Base-by-base conservation (phyloP, 352 stramenopile species). In the Phytophthora fragariae region DNA sequence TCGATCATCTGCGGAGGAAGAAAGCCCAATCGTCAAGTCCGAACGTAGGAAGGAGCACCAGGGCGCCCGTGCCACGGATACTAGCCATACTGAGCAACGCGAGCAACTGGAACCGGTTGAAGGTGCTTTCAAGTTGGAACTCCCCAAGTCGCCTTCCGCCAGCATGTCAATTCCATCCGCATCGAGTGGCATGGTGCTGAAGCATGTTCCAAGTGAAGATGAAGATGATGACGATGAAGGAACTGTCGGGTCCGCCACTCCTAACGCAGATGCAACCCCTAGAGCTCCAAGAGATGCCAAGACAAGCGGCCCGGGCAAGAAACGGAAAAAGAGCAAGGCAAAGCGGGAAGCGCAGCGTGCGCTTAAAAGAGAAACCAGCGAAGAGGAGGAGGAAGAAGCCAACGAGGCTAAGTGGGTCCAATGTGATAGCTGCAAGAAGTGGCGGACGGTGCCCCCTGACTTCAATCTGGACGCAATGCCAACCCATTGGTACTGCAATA, bases 351-450 rank as follows among this genome's bases (percentile, higher is more conserved):
- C 60, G 8, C 57, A 79, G 6, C 74, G 77, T 39, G 65, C 66
- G 11, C 46, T 75, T 12, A 78, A 73, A 31, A 64, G 74, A 8
- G 52, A 66, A 12, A 65, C 72, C 10, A 75, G 70, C 10, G 70
- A 67, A 27, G 76, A 77, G 12, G 82, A 78, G 4, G 73, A 80
- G 4, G 65, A 72, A 1, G 78, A 83, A 39, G 61, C 70, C 11
- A 86, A 87, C 3, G 89, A 97, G 59, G 84, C 86, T 3, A 95
- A 94, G 63, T 99, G 97, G 97, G 97, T 99, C 0, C 96, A 99
- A 75, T 99, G 97, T 65, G 97, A 99, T 59, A 84, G 81, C 37
- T 99, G 97, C 83, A 89, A 92, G 39, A 99, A 99, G 73, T 99
- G 97, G 97, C 92, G 97, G 46, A 97, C 95, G 14, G 86, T 99